These are phyloP conservation scores for Lecanicillium sp. DNA, from an alignment of 2,329 filamentous ascomycete genomes.

Conservation along the genomic window DNA sequence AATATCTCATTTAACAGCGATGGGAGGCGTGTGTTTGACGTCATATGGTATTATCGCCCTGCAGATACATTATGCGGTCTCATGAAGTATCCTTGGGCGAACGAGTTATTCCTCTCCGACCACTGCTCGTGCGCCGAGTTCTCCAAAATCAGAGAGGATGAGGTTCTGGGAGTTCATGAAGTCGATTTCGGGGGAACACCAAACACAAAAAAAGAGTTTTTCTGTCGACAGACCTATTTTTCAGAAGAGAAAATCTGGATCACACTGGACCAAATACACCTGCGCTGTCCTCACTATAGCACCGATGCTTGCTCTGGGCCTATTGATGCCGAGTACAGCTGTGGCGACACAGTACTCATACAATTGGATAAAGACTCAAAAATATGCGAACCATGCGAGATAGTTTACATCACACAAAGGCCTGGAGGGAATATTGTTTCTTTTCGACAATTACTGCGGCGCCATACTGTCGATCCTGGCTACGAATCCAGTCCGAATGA, in stretches of 20 bases:
- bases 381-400: slow-evolving; percentile 54
- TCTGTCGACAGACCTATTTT: slow-evolving; percentile 66
- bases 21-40: slow-evolving; percentile 45
- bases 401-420: slow-evolving; percentile 37
- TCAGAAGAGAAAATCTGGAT: slow-evolving; percentile 56
- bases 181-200: slow-evolving; percentile 53
- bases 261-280: slow-evolving; percentile 48
- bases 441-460: slow-evolving; percentile 49
- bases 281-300: slow-evolving; percentile 41
- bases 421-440: slow-evolving; percentile 25
- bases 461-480: slow-evolving; percentile 33
- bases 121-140: slow-evolving; percentile 62
- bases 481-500: slow-evolving; percentile 44
- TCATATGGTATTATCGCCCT: slow-evolving; percentile 70
- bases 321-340: slow-evolving; percentile 28
- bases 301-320: slow-evolving; percentile 6
- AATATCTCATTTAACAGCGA: slow-evolving; percentile 34
- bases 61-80: slow-evolving; percentile 63
- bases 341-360: slow-evolving; percentile 57
- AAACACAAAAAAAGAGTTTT: slow-evolving; percentile 45
- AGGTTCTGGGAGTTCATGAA: slow-evolving; percentile 51
- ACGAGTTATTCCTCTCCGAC: slow-evolving; percentile 72
- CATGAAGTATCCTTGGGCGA: slow-evolving; percentile 61
- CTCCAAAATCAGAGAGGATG: slow-evolving; percentile 42
- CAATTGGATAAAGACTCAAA: slow-evolving; percentile 21